These are phyloP conservation scores for Hansenula lynferdii DNA, from an alignment of 1,139 yeast genomes.

Conservation along the genomic window DNA sequence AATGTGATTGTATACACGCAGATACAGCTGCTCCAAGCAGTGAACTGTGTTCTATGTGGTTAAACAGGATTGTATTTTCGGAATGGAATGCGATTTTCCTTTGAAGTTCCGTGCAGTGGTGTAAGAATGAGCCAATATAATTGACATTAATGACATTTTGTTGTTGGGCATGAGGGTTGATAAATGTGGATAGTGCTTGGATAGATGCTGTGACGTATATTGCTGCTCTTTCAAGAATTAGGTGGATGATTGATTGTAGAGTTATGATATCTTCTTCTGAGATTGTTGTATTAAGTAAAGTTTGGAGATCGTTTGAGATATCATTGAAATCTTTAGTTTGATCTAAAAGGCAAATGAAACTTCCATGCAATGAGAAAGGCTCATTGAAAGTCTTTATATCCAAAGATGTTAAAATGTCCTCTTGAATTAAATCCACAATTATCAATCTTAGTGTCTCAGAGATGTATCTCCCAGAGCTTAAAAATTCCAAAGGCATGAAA, in stretches of 20 bases:
- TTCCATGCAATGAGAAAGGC: constrained; percentile 19
- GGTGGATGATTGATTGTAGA: constrained; percentile 7
- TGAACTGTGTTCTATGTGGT: constrained; percentile 23
- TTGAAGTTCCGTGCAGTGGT: constrained; percentile 21
- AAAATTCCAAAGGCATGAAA: constrained; percentile 20
- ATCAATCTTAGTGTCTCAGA: constrained; percentile 17
- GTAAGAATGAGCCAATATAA: constrained; percentile 29
- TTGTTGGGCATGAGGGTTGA: not conserved
- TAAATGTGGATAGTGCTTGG: constrained; percentile 19
- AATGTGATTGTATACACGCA: constrained; percentile 5
- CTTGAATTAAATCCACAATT: constrained; percentile 6
- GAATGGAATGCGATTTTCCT: constrained; percentile 18
- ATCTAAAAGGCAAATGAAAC: constrained; percentile 18
- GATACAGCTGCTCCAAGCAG: constrained; percentile 28
- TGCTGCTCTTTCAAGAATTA: constrained; percentile 24
- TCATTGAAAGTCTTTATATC: too few species aligned
- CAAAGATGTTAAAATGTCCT: not conserved
- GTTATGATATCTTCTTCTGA: constrained; percentile 1
- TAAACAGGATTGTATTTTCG: constrained; percentile 12
- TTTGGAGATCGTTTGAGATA: too few species aligned
- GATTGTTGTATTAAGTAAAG: too few species aligned
- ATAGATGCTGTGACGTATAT: constrained; percentile 21
- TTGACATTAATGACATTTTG: constrained; percentile 20
- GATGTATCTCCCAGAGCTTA: constrained; percentile 17
- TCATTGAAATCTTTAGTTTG: too few species aligned